Conservation (phyloP, 306 rosid genomes). For the Macrotyloma uniflorum region DNA sequence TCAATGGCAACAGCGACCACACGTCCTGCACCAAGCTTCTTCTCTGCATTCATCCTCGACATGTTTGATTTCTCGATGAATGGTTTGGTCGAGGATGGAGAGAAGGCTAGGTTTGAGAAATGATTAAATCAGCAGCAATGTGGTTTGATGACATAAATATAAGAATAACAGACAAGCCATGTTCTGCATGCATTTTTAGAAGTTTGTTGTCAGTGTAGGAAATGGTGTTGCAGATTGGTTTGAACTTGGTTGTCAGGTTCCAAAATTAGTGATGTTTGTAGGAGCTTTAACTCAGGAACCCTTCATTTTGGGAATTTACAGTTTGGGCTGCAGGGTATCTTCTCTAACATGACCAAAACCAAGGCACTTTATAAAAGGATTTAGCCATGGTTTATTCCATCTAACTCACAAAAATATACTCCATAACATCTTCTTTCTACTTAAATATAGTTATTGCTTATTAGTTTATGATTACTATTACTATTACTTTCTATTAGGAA, state of each 20-base stretch:
- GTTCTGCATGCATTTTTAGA: slow-evolving; percentile 13
- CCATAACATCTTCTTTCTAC: no score
- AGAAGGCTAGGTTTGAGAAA: background rate
- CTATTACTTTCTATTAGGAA: no score
- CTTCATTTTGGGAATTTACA: slow-evolving; percentile 3
- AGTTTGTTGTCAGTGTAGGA: slow-evolving; percentile 6
- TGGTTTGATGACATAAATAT: background rate
- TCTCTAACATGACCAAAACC: background rate
- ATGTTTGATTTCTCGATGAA: background rate
- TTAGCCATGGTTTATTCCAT: no score
- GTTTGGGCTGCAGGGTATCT: background rate
- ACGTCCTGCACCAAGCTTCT: slow-evolving; percentile 50
- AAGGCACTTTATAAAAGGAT: no score
- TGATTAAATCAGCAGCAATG: background rate
- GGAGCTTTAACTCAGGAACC: background rate
- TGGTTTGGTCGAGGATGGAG: background rate
- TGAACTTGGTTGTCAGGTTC: slow-evolving; percentile 30
- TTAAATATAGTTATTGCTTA: no score
- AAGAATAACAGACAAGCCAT: background rate
- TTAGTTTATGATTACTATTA: no score
- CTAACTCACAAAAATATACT: no score
- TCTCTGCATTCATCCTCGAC: slow-evolving; percentile 44
- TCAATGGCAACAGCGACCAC: slow-evolving; percentile 79
- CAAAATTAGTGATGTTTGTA: slow-evolving; percentile 21
- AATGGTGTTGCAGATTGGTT: slow-evolving; percentile 4